Percentiles rank a stretch among this genome's conserved stretches.
phyloP scores from a whole-genome alignment of 306 rosid species.

The Sophora flavescens region DNA sequence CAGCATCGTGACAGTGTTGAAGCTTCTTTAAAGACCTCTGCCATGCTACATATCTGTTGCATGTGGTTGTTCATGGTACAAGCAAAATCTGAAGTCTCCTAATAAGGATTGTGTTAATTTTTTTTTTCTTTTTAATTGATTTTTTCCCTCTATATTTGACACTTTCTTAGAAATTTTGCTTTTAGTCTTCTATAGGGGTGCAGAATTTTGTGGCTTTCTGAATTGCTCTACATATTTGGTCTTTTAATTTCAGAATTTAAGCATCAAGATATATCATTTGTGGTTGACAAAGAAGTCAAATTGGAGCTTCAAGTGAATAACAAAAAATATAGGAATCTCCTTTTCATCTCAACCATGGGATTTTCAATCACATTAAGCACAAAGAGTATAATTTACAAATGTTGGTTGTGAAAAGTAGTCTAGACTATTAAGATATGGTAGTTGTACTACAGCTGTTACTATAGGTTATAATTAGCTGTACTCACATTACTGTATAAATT shows the following conservation, averaged over 20 bases:
- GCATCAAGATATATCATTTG: neutral
- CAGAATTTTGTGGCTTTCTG: neutral
- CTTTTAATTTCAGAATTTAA: neutral
- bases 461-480: neutral
- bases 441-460: neutral
- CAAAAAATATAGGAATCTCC: neutral
- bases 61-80: conserved; percentile 73
- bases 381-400: neutral
- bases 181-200: neutral
- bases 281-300: neutral
- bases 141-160: neutral
- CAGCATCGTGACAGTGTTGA: conserved; percentile 68
- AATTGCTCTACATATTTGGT: neutral
- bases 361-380: neutral
- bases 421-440: neutral
- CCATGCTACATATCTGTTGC: conserved; percentile 81
- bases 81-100: conserved; percentile 66
- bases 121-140: conserved; percentile 1
- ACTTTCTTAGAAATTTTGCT: neutral
- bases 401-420: neutral
- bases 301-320: neutral
- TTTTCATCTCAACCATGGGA: neutral
- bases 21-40: conserved; percentile 58
- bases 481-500: neutral
- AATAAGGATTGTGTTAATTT: conserved; percentile 56